Base-by-base conservation (phyloP, 2,329 filamentous ascomycete species). In the Fonsecaea erecta region DNA sequence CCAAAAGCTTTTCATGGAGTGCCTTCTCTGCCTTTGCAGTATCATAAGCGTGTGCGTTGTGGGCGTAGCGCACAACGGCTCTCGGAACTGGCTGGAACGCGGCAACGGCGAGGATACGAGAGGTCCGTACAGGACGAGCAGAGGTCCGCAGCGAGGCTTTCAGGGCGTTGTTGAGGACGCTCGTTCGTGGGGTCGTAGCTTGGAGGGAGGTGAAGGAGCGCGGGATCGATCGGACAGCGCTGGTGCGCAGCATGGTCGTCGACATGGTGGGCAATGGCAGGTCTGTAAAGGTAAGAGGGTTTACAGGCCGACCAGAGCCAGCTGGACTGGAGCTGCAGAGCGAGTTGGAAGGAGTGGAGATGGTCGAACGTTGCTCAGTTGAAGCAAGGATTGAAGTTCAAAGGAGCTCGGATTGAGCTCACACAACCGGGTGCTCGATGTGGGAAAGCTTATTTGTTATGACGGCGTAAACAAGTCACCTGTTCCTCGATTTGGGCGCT, bases 1-100 rank as follows among this genome's bases (percentile, higher is more conserved):
- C 74, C n/a, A 93, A 77, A 73, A 84, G 84, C 74, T 89, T 32
- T 78, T 78, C 69, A 89, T 80, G 48, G 75, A 78, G 40, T 3
- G 48, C 51, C 70, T 90, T 83, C 60, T 85, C 84, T 63, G 77
- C 78, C 67, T 82, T 79, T 74, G 34, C 78, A 67, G 60, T 73
- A 28, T 67, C 65, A 21, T 65, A 70, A 28, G 24, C 9, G 14
- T 56, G 62, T 16, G 74, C 71, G 18, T 68, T 66, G 34, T 69
- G 62, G 21, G 65, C 66, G 74, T 82, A 80, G 68, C 82, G 83
- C 70, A 84, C 78, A 52, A 84, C 77, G 52, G 81, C 78, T 51
- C 78, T 81, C 68, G 78, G 80, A 37, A 81, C 74, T 48, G 82
- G 80, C 73, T 80, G 79, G 73, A 76, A 77, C 70, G 76, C 70